Conservation (phyloP, 2,329 filamentous ascomycete genomes). For the Fusarium sp. region DNA sequence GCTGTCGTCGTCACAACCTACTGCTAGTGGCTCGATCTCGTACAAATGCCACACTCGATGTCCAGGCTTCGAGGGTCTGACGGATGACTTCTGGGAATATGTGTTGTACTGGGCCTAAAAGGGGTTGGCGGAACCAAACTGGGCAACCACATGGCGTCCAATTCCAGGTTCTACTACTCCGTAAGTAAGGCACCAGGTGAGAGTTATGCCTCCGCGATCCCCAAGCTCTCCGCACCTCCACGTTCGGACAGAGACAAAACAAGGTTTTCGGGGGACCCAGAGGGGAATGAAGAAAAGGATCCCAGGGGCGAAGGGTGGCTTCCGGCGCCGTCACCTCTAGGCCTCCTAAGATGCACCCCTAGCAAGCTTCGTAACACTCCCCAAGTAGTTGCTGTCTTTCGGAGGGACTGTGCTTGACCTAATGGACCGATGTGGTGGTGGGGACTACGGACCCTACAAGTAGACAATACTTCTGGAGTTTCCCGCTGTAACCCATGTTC, state of each 20-base stretch:
- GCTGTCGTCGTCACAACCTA: neutral
- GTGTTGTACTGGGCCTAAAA: constrained; percentile 12
- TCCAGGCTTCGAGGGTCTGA: neutral
- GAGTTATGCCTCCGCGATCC: constrained; percentile 28
- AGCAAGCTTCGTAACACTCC: constrained; percentile 37
- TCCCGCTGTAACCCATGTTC: neutral
- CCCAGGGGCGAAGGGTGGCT: constrained; percentile 35
- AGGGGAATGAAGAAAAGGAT: constrained; percentile 37
- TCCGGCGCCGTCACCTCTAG: constrained; percentile 21
- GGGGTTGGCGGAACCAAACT: constrained; percentile 11
- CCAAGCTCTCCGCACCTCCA: constrained; percentile 40
- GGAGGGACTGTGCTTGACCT: constrained; percentile 41
- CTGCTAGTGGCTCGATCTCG: neutral
- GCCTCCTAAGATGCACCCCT: constrained; percentile 20
- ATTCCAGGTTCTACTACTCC: constrained; percentile 11
- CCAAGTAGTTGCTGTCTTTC: constrained; percentile 38
- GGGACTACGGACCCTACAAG: constrained; percentile 38
- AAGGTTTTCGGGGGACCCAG: constrained; percentile 43
- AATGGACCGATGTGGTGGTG: constrained; percentile 39
- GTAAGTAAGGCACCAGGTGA: neutral
- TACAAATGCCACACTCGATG: constrained; percentile 1
- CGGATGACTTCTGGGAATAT: neutral
- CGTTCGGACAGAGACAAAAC: constrained; percentile 33
- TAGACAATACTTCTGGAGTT: constrained; percentile 30
- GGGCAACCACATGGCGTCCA: constrained; percentile 21